Conservation (phyloP, 805 yeast species). For the Teunomyces pallodes region DNA sequence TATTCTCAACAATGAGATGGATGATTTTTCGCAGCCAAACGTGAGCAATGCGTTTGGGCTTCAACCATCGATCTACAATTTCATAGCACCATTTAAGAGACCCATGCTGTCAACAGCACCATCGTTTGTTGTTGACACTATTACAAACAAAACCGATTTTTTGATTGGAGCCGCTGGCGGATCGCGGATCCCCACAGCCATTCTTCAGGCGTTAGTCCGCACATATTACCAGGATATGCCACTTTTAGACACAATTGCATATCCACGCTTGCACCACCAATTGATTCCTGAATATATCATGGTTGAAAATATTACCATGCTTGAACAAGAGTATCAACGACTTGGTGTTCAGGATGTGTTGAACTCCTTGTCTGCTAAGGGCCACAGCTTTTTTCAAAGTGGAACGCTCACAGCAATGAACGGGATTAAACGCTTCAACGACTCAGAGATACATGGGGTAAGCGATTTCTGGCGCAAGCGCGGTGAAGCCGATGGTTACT, state of each 20-base stretch:
- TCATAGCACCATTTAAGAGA: slow-evolving; percentile 68
- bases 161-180: slow-evolving; percentile 96
- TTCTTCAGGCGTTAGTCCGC: slow-evolving; percentile 77
- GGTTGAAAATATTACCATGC: slow-evolving; percentile 53
- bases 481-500: slow-evolving; percentile 67
- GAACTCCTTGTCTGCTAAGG: slow-evolving; percentile 47
- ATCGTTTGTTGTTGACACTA: slow-evolving; percentile 50
- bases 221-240: slow-evolving; percentile 56
- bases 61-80: slow-evolving; percentile 78
- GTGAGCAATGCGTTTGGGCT: slow-evolving; percentile 74
- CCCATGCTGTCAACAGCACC: slow-evolving; percentile 88
- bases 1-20: slow-evolving; percentile 88
- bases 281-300: slow-evolving; percentile 67
- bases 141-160: slow-evolving; percentile 46
- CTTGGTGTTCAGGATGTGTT: slow-evolving; percentile 24
- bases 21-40: slow-evolving; percentile 80
- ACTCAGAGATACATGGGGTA: slow-evolving; percentile 61
- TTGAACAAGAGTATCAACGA: slow-evolving; percentile 28
- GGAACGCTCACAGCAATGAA: slow-evolving; percentile 44
- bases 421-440: slow-evolving; percentile 45
- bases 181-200: slow-evolving; percentile 76
- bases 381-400: slow-evolving; percentile 31
- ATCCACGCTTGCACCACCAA: slow-evolving; percentile 88
- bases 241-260: slow-evolving; percentile 66
- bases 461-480: slow-evolving; percentile 88